These are phyloP conservation scores for Phytopythium delawarense DNA, from an alignment of 352 stramenopile genomes.

Conservation along the genomic window DNA sequence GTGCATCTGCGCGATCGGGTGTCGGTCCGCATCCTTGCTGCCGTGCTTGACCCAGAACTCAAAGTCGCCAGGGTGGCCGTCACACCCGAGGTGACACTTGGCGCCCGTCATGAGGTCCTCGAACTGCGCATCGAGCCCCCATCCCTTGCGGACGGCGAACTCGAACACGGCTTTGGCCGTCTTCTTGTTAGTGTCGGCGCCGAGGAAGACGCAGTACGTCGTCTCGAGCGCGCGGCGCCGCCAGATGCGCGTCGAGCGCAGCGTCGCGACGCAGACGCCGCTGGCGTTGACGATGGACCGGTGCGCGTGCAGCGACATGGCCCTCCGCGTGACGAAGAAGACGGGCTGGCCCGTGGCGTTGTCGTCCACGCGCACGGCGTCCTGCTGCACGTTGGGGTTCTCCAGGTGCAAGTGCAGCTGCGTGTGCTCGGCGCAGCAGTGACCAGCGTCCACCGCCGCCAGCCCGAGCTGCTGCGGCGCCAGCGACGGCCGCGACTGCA, in stretches of 20 bases:
- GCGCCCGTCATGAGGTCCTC: constrained; percentile 31
- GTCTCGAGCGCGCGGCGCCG: constrained; percentile 13
- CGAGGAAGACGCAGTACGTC: constrained; percentile 22
- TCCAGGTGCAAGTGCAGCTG: constrained; percentile 27
- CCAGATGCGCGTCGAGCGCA: constrained; percentile 28
- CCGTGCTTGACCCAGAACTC: constrained; percentile 36
- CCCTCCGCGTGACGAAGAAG: constrained; percentile 24
- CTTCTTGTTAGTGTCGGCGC: constrained; percentile 18
- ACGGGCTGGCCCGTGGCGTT: constrained; percentile 26
- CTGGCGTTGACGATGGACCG: constrained; percentile 24
- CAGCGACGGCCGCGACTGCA: constrained; percentile 16
- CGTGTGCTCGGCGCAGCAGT: constrained; percentile 28
- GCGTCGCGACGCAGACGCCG: constrained; percentile 24
- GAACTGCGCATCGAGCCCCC: constrained; percentile 25
- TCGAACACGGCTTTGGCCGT: constrained; percentile 15
- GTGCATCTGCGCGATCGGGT: constrained; percentile 34
- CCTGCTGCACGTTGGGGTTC: constrained; percentile 20
- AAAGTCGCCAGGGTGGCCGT: constrained; percentile 19
- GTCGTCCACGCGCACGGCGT: constrained; percentile 20
- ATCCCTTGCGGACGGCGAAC: constrained; percentile 17
- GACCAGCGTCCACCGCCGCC: constrained; percentile 26
- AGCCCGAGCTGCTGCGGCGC: constrained; percentile 27
- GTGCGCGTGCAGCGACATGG: constrained; percentile 30
- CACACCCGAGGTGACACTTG: constrained; percentile 22
- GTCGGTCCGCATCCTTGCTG: constrained; percentile 9